A percentile compares a stretch with the other conserved stretches of the same genome.
Evolutionary conservation across 2,329 filamentous ascomycete genomes (phyloP).

Genomic region (Clonostachys rosea): DNA sequence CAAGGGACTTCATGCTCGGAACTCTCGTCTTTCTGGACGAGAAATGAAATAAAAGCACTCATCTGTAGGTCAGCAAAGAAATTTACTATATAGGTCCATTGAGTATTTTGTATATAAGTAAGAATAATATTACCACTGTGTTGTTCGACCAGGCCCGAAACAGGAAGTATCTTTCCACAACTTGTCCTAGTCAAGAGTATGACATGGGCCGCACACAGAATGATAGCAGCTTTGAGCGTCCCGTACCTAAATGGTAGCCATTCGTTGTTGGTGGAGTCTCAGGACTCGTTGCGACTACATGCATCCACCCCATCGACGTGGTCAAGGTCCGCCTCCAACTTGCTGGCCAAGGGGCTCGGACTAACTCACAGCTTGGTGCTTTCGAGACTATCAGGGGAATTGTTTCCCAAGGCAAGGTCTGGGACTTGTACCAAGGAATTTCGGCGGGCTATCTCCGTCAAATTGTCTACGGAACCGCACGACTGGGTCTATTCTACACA

Average conservation of each 20-base stretch:
- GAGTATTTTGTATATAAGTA: no score
- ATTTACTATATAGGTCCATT: no score
- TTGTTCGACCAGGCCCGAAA: no score
- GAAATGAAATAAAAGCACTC: no score
- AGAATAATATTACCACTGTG: no score
- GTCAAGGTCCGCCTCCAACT: slow-evolving; percentile 97
- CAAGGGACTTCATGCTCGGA: no score
- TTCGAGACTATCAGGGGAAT: slow-evolving; percentile 81
- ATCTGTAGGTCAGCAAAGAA: no score
- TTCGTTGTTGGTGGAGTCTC: slow-evolving; percentile 91
- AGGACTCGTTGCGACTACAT: slow-evolving; percentile 88
- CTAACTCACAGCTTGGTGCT: slow-evolving; percentile 78
- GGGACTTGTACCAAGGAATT: slow-evolving; percentile 91
- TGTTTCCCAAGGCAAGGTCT: slow-evolving; percentile 74
- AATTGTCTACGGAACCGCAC: slow-evolving; percentile 94
- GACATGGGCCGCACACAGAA: no score
- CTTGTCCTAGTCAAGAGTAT: no score
- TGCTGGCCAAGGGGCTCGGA: slow-evolving; percentile 80
- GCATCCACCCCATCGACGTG: slow-evolving; percentile 97
- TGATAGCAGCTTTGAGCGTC: no score
- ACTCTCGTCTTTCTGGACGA: no score
- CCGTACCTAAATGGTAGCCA: slow-evolving; percentile 32
- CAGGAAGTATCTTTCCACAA: no score
- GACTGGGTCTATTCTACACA: slow-evolving; percentile 94
- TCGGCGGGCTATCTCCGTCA: slow-evolving; percentile 89